Evolutionary conservation across 2,329 filamentous ascomycete genomes (phyloP).

Genomic region (Colletotrichum graminicola): DNA sequence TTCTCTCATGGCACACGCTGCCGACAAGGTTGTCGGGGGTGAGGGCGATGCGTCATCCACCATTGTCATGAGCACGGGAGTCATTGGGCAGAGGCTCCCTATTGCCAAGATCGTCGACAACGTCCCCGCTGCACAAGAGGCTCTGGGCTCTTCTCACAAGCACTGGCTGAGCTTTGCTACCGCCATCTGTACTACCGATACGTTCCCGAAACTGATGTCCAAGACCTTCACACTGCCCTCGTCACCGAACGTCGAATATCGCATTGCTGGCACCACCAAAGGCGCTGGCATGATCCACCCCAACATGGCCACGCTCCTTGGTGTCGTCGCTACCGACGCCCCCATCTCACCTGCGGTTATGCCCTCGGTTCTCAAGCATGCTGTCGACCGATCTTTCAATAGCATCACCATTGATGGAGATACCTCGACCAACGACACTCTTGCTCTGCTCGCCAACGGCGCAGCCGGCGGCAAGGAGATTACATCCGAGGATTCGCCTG

Average conservation of each 20-base stretch:
- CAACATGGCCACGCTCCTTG: conserved; percentile 97
- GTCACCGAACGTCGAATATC: conserved; percentile 80
- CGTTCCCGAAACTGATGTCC: conserved; percentile 95
- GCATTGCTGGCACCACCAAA: conserved; percentile 95
- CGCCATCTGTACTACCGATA: conserved; percentile 98
- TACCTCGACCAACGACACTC: conserved; percentile 96
- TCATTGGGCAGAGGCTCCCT: conserved; percentile 94
- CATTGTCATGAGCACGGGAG: conserved; percentile 98
- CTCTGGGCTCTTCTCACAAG: conserved; percentile 80
- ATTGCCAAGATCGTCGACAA: conserved; percentile 89
- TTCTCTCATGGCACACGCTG: conserved; percentile 81
- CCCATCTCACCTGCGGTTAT: conserved; percentile 79
- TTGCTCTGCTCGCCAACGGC: conserved; percentile 95
- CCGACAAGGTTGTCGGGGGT: conserved; percentile 72
- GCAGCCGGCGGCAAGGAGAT: conserved; percentile 82
- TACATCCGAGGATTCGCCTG: conserved; percentile 63
- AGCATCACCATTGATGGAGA: conserved; percentile 97
- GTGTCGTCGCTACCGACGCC: conserved; percentile 91
- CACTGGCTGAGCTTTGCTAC: conserved; percentile 89
- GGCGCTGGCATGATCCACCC: conserved; percentile 99
- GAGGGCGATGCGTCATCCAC: conserved; percentile 64
- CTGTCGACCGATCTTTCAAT: conserved; percentile 91
- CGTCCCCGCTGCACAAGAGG: conserved; percentile 80
- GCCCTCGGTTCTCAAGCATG: conserved; percentile 76
- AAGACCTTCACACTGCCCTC: conserved; percentile 87